Evolutionary conservation across 306 rosid species (phyloP).

Genomic region (Prunus mira): DNA sequence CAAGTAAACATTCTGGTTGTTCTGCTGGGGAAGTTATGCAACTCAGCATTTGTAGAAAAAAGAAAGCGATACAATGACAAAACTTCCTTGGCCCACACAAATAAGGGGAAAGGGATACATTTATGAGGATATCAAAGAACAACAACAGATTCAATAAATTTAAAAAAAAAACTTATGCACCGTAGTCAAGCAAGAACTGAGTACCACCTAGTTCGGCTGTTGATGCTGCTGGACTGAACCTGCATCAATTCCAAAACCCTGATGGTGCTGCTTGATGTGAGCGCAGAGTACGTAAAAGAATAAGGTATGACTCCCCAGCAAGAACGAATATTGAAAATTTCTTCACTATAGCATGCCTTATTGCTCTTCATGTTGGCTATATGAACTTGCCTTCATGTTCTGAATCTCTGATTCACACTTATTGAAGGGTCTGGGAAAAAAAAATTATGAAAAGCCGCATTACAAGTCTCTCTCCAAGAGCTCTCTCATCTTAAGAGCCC

Average conservation of each 20-base stretch:
- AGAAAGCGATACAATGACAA: conserved; percentile 29
- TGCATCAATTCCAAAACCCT: neutral
- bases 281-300: conserved; percentile 9
- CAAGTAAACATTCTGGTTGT: neutral
- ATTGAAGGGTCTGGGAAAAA: conserved; percentile 33
- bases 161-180: neutral
- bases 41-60: neutral
- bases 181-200: conserved; percentile 8
- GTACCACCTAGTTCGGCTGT: conserved; percentile 11
- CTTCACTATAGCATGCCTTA: conserved; percentile 5
- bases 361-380: conserved; percentile 8
- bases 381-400: conserved; percentile 20
- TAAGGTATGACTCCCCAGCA: neutral
- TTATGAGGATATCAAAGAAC: conserved; percentile 15
- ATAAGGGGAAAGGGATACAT: conserved; percentile 59
- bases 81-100: conserved; percentile 69
- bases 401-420: conserved; percentile 26
- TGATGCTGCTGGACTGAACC: conserved; percentile 7
- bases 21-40: neutral
- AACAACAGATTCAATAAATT: neutral
- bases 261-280: neutral
- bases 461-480: conserved; percentile 10
- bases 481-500: conserved; percentile 26
- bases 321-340: conserved; percentile 5
- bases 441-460: conserved; percentile 38